phyloP scores from a whole-genome alignment of 2,329 filamentous ascomycete species.

The Chaetomium sp. region DNA sequence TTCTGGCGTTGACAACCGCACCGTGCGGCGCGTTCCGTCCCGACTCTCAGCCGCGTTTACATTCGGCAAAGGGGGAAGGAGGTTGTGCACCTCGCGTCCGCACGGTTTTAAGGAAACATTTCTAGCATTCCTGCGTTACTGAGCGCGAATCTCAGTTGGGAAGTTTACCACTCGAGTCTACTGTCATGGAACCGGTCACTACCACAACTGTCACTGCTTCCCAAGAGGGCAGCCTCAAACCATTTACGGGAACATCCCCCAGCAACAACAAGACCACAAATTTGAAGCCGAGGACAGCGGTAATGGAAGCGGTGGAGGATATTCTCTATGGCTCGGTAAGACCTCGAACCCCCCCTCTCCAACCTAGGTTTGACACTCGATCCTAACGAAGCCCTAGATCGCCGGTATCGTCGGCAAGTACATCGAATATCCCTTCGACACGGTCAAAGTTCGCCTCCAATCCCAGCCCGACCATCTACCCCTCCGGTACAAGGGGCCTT shows the following conservation, averaged over 20 bases:
- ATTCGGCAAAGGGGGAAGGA: neutral
- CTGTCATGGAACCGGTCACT: constrained; percentile 22
- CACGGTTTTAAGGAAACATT: too few species aligned
- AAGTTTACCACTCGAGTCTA: too few species aligned
- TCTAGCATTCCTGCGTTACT: too few species aligned
- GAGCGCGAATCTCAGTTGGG: too few species aligned
- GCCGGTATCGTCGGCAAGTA: constrained; percentile 90
- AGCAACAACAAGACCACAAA: neutral
- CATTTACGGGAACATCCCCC: constrained; percentile 9
- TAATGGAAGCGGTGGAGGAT: constrained; percentile 71
- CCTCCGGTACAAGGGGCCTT: constrained; percentile 72
- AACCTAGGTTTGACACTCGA: constrained; percentile 11
- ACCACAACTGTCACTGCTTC: neutral
- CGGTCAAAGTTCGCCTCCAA: constrained; percentile 93
- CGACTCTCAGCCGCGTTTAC: neutral
- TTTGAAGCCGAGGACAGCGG: constrained; percentile 33
- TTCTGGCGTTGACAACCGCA: neutral
- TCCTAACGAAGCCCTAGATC: constrained; percentile 38
- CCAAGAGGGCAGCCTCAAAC: constrained; percentile 16
- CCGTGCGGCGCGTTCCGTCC: neutral
- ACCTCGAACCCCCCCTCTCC: constrained; percentile 13
- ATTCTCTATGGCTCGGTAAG: constrained; percentile 80
- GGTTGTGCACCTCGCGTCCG: too few species aligned
- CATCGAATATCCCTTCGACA: constrained; percentile 98
- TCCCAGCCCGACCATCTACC: constrained; percentile 85